phyloP scores from a whole-genome alignment of 768 basidiomycete species.

The Xanthoconium purpureum region DNA sequence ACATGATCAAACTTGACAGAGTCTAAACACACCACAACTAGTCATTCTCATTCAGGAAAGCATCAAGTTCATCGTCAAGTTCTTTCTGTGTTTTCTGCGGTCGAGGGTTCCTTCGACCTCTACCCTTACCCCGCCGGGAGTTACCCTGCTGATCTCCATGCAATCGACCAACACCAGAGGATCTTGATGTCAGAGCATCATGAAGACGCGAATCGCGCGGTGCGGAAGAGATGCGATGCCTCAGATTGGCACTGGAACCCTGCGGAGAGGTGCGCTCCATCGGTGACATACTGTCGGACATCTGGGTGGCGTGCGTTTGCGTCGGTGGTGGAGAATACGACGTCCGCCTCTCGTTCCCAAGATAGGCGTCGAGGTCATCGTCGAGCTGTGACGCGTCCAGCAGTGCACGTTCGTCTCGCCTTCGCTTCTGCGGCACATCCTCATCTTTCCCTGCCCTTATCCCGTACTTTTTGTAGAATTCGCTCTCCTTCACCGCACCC shows the following conservation, averaged over 20 bases:
- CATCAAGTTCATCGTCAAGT: constrained; percentile 79
- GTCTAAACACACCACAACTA: constrained; percentile 21
- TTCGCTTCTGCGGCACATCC: constrained; percentile 37
- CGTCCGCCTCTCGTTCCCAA: constrained; percentile 43
- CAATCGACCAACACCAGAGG: constrained; percentile 16
- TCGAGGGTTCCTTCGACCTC: constrained; percentile 40
- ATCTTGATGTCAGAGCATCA: constrained; percentile 14
- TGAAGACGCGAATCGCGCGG: constrained; percentile 13
- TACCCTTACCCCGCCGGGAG: constrained; percentile 28
- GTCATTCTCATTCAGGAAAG: constrained; percentile 59
- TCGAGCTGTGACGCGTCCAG: constrained; percentile 50
- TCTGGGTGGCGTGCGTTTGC: constrained; percentile 68
- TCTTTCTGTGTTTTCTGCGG: constrained; percentile 67
- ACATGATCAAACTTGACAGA: background rate
- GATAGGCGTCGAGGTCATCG: constrained; percentile 67
- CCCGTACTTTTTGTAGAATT: constrained; percentile 80
- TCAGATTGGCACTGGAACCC: constrained; percentile 40
- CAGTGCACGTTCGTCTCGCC: constrained; percentile 32
- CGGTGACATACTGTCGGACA: constrained; percentile 50
- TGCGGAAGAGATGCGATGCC: constrained; percentile 45
- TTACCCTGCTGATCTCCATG: constrained; percentile 25
- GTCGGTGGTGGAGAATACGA: constrained; percentile 50
- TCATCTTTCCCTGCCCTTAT: constrained; percentile 58
- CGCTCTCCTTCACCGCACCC: constrained; percentile 67
- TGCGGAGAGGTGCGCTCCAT: constrained; percentile 54